Evolutionary conservation across 2,329 filamentous ascomycete species (phyloP).

Genomic region (Trichoderma simmonsii): DNA sequence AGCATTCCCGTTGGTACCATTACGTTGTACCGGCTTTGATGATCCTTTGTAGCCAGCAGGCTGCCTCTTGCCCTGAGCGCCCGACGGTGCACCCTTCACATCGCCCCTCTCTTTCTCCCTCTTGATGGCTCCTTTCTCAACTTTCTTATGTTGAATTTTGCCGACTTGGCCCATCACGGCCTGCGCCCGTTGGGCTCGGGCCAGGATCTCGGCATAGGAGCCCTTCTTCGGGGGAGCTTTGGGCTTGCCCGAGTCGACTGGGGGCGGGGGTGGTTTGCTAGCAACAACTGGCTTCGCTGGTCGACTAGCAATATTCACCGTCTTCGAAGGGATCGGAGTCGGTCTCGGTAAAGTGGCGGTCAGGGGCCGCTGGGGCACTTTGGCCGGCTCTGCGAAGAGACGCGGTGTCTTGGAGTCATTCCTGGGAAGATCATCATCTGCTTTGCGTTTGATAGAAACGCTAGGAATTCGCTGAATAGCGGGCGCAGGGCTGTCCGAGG

Average conservation of each 20-base stretch:
- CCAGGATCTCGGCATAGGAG: slow-evolving; percentile 71
- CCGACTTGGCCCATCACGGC: slow-evolving; percentile 59
- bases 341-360: slow-evolving; percentile 21
- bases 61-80: slow-evolving; percentile 27
- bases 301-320: neutral
- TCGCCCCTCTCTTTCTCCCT: slow-evolving; percentile 43
- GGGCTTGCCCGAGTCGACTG: slow-evolving; percentile 39
- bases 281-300: slow-evolving; percentile 21
- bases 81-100: slow-evolving; percentile 30
- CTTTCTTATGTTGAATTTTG: slow-evolving; percentile 71
- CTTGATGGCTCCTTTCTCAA: slow-evolving; percentile 59
- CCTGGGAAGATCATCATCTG: slow-evolving; percentile 47
- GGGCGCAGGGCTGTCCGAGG: slow-evolving; percentile 35
- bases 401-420: slow-evolving; percentile 43
- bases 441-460: slow-evolving; percentile 53
- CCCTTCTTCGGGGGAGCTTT: slow-evolving; percentile 63
- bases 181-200: slow-evolving; percentile 66
- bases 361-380: slow-evolving; percentile 24
- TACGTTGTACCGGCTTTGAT: slow-evolving; percentile 29
- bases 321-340: slow-evolving; percentile 8
- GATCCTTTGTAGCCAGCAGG: slow-evolving; percentile 32
- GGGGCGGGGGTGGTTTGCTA: slow-evolving; percentile 26
- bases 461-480: slow-evolving; percentile 27
- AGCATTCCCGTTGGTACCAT: slow-evolving; percentile 24
- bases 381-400: slow-evolving; percentile 21